Percentiles rank a stretch among this genome's conserved stretches.
Conservation (phyloP, 345 rosid species). For the Lumnitzera littorea region DNA sequence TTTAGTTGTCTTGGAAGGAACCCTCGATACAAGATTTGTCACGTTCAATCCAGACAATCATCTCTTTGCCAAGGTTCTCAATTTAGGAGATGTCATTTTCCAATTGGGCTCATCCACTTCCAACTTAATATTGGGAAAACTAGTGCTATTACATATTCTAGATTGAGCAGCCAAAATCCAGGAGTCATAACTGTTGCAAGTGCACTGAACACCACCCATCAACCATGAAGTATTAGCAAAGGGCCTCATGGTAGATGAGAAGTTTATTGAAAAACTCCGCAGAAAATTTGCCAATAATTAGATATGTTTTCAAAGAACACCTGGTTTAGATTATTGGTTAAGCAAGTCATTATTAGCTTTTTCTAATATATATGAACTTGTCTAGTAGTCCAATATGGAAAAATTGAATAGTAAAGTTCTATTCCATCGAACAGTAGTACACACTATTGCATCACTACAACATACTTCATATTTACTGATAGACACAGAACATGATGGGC, state of each 20-base stretch:
- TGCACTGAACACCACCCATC: slow-evolving; percentile 6
- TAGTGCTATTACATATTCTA: slow-evolving; percentile 3
- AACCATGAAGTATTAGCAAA: slow-evolving; percentile 7
- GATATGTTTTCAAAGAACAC: no score
- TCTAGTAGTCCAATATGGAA: no score
- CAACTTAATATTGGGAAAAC: slow-evolving; percentile 16
- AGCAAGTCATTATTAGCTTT: no score
- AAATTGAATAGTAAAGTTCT: no score
- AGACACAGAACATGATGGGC: no score
- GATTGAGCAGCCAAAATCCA: slow-evolving; percentile 17
- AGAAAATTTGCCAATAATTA: no score
- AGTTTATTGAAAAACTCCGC: no score
- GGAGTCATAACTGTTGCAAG: slow-evolving; percentile 13
- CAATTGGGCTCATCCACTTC: slow-evolving; percentile 17
- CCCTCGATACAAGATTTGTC: slow-evolving; percentile 9
- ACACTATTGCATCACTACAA: no score
- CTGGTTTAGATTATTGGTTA: no score
- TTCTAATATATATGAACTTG: no score
- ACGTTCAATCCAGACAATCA: slow-evolving; percentile 14
- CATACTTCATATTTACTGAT: no score
- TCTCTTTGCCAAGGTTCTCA: slow-evolving; percentile 16
- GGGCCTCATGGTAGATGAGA: slow-evolving; percentile 15
- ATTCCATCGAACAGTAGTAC: no score
- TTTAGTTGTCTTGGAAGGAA: slow-evolving; percentile 9
- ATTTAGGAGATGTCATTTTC: slow-evolving; percentile 16